phyloP scores from a whole-genome alignment of 805 yeast species.

The Saccharomycopsis sp. region DNA sequence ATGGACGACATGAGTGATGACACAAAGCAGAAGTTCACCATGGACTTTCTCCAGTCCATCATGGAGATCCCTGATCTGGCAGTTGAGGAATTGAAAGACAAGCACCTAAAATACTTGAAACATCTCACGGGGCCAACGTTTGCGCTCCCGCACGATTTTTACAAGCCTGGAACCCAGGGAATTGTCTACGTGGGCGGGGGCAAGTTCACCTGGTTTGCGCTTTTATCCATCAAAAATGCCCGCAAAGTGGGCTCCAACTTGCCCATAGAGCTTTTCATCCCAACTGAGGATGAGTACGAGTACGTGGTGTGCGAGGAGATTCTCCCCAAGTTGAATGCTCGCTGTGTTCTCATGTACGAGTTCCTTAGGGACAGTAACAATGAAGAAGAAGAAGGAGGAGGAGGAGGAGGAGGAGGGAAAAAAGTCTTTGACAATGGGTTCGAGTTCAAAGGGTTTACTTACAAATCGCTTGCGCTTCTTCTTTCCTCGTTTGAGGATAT shows the following conservation, averaged over 20 bases:
- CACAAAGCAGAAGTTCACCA: constrained; percentile 7
- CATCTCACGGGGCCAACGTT: no score
- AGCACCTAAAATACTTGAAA: constrained; percentile 9
- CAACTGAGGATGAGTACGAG: constrained; percentile 61
- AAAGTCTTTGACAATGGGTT: constrained; percentile 39
- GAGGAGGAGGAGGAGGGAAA: no score
- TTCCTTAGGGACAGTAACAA: constrained; percentile 41
- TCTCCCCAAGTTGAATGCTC: constrained; percentile 53
- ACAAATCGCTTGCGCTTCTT: constrained; percentile 59
- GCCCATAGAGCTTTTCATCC: constrained; percentile 80
- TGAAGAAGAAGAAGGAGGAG: no score
- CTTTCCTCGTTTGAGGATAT: constrained; percentile 68
- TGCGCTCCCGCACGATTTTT: constrained; percentile 12
- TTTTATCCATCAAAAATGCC: constrained; percentile 54
- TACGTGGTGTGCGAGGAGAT: constrained; percentile 57
- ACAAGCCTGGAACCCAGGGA: constrained; percentile 1
- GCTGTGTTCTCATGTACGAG: constrained; percentile 57
- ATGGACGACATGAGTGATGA: constrained; percentile 9
- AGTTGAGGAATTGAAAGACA: constrained; percentile 9
- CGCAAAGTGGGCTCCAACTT: constrained; percentile 57
- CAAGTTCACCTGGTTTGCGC: constrained; percentile 60
- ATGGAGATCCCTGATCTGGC: constrained; percentile 2
- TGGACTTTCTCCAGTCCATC: constrained; percentile 7
- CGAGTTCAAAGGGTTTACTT: constrained; percentile 56
- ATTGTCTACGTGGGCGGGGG: constrained; percentile 74